Conservation (phyloP, 1,284 basidiomycete species). For the Serendipita sp. region DNA sequence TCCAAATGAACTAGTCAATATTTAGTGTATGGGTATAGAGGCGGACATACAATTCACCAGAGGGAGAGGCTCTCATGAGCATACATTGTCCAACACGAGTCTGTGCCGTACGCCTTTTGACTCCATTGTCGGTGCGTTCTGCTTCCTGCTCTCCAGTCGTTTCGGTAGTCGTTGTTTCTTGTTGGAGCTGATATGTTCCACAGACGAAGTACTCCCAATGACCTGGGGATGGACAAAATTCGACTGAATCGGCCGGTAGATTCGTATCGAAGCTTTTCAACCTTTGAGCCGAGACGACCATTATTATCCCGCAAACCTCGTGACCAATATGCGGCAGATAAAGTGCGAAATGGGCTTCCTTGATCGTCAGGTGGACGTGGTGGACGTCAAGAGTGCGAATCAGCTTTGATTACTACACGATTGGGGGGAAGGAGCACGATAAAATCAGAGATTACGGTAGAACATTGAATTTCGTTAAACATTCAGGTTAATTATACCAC, state of each 20-base stretch:
- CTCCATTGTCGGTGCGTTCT: background rate
- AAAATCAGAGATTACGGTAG: too few species aligned
- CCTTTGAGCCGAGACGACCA: too few species aligned
- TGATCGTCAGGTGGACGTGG: too few species aligned
- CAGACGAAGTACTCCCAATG: constrained; percentile 60
- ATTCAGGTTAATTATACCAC: too few species aligned
- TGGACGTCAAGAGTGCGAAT: too few species aligned
- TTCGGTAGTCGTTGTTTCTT: constrained; percentile 28
- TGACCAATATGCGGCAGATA: too few species aligned
- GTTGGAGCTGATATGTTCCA: constrained; percentile 70
- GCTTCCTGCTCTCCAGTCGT: constrained; percentile 24
- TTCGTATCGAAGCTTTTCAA: constrained; percentile 44
- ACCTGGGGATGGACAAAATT: constrained; percentile 65
- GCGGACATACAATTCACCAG: background rate
- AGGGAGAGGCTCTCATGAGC: background rate
- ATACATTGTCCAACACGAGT: constrained; percentile 19
- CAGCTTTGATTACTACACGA: too few species aligned
- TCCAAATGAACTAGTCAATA: constrained; percentile 19
- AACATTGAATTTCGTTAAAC: too few species aligned
- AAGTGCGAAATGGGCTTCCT: too few species aligned
- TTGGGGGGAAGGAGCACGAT: too few species aligned
- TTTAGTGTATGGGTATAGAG: background rate
- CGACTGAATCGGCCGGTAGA: constrained; percentile 79
- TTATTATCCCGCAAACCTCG: too few species aligned
- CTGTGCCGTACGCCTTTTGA: constrained; percentile 44